These are phyloP conservation scores for Vigna reflexopilosa DNA, from an alignment of 306 rosid genomes.

Conservation along the genomic window DNA sequence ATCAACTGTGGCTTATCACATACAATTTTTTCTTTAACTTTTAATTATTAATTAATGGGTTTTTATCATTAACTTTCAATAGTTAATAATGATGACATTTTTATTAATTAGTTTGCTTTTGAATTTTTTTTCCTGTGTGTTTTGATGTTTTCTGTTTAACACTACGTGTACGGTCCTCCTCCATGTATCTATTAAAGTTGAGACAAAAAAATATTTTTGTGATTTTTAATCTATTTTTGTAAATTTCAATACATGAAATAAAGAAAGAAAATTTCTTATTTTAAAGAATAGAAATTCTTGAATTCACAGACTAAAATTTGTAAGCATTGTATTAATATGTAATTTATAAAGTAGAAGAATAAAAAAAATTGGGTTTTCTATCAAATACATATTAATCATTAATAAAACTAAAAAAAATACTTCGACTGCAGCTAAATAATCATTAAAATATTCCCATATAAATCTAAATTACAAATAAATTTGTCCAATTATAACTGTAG, in stretches of 20 bases:
- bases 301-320: neutral
- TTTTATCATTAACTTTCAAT: neutral
- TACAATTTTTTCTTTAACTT: neutral
- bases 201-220: no score
- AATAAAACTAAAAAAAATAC: no score
- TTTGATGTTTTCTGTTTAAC: slow-evolving; percentile 33
- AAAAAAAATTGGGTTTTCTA: no score
- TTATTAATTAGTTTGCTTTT: neutral
- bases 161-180: neutral
- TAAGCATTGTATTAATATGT: neutral
- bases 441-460: no score
- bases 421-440: no score
- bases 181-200: neutral
- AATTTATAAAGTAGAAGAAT: neutral
- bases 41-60: neutral
- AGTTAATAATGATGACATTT: neutral
- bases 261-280: neutral
- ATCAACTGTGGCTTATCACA: slow-evolving; percentile 50
- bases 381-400: no score
- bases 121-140: neutral
- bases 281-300: no score
- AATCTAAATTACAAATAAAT: no score
- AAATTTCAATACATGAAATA: neutral
- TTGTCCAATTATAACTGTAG: neutral
- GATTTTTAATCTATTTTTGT: no score